Conservation (phyloP, 192 early-diverging fungal species). For the Chytriomyces hyalinus region DNA sequence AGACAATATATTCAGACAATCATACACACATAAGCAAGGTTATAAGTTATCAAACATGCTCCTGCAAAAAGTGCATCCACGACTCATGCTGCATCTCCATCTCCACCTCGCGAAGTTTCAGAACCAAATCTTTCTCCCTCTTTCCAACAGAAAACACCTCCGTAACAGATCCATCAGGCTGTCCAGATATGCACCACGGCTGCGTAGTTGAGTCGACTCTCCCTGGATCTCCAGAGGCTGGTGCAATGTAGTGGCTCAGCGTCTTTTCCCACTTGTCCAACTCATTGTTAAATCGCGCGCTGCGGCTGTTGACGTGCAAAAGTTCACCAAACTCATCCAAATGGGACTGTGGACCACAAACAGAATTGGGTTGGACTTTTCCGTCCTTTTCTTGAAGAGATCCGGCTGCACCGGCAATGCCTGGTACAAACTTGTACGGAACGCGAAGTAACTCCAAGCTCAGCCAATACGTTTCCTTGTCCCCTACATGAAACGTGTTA, state of each 20-base stretch:
- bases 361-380: background rate
- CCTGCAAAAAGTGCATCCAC: slow-evolving; percentile 25
- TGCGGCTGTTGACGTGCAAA: slow-evolving; percentile 29
- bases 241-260: slow-evolving; percentile 30
- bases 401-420: slow-evolving; percentile 60
- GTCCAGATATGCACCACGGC: slow-evolving; percentile 25
- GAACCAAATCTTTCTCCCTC: slow-evolving; percentile 1
- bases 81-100: slow-evolving; percentile 28
- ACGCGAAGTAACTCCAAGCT: slow-evolving; percentile 64
- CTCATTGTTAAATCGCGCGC: slow-evolving; percentile 29
- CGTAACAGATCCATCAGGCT: background rate
- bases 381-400: slow-evolving; percentile 35
- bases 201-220: slow-evolving; percentile 15
- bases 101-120: slow-evolving; percentile 20
- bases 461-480: slow-evolving; percentile 78
- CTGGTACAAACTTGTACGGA: slow-evolving; percentile 57
- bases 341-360: slow-evolving; percentile 34
- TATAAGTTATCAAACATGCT: slow-evolving; percentile 5
- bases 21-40: background rate
- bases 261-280: slow-evolving; percentile 31
- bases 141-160: slow-evolving; percentile 4
- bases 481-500: slow-evolving; percentile 40
- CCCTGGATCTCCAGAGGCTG: slow-evolving; percentile 6
- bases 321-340: slow-evolving; percentile 23
- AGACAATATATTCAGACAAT: background rate